These are phyloP conservation scores for Penicillium silybi DNA, from an alignment of 495 filamentous ascomycete species.

Conservation along the genomic window DNA sequence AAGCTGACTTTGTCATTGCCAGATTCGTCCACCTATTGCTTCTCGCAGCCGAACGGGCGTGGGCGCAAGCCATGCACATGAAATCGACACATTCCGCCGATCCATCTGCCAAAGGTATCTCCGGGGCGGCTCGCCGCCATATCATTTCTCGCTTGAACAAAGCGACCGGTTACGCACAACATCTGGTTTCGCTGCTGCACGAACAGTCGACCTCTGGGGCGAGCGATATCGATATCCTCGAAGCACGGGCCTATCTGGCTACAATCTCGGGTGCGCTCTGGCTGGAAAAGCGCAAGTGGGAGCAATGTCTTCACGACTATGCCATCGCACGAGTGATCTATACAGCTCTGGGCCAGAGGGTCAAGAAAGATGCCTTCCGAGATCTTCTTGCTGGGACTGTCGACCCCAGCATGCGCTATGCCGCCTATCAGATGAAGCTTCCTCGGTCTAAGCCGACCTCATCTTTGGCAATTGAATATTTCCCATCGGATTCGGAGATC, in stretches of 20 bases:
- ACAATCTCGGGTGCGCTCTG: slow-evolving; percentile 68
- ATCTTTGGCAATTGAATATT: slow-evolving; percentile 72
- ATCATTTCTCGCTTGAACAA: slow-evolving; percentile 85
- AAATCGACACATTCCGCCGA: slow-evolving; percentile 80
- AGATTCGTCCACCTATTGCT: slow-evolving; percentile 80
- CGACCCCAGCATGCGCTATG: slow-evolving; percentile 91
- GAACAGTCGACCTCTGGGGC: slow-evolving; percentile 57
- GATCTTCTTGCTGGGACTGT: slow-evolving; percentile 81
- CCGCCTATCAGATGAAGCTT: slow-evolving; percentile 84
- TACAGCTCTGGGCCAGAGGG: slow-evolving; percentile 60
- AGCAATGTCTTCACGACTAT: slow-evolving; percentile 68
- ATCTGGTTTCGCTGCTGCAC: slow-evolving; percentile 62
- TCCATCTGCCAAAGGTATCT: slow-evolving; percentile 61
- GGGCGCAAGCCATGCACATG: slow-evolving; percentile 95
- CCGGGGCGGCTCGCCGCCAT: slow-evolving; percentile 76
- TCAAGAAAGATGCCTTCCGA: slow-evolving; percentile 69
- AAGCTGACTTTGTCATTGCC: slow-evolving; percentile 15
- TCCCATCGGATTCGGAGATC: slow-evolving; percentile 57
- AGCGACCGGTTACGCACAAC: slow-evolving; percentile 63
- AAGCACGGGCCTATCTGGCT: slow-evolving; percentile 80
- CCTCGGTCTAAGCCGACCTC: slow-evolving; percentile 77
- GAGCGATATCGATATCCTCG: slow-evolving; percentile 67
- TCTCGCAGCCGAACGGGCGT: slow-evolving; percentile 84
- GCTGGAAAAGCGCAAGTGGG: slow-evolving; percentile 87
- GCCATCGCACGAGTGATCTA: slow-evolving; percentile 81